Evolutionary conservation across 495 filamentous ascomycete species (phyloP).

Genomic region (Thermothielavioides terrestris): DNA sequence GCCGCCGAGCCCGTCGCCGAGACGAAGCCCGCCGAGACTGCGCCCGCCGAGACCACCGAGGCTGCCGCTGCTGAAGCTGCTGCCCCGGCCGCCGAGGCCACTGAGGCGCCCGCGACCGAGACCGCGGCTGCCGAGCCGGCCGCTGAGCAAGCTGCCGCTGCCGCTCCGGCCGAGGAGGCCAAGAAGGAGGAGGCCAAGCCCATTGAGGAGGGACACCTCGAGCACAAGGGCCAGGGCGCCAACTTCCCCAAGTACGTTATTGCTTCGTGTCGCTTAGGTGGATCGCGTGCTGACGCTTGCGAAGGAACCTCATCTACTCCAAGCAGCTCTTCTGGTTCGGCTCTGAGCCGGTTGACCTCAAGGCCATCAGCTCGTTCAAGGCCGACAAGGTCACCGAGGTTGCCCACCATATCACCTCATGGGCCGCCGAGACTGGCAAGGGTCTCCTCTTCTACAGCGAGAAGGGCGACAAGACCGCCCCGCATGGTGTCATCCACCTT

Average conservation of each 20-base stretch:
- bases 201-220: slow-evolving; percentile 65
- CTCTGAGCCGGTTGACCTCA: slow-evolving; percentile 65
- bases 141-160: slow-evolving; percentile 44
- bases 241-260: slow-evolving; percentile 77
- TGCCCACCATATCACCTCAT: slow-evolving; percentile 72
- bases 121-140: slow-evolving; percentile 31
- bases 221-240: slow-evolving; percentile 75
- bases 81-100: slow-evolving; percentile 24
- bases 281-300: slow-evolving; percentile 6
- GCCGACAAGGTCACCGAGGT: slow-evolving; percentile 73
- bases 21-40: slow-evolving; percentile 33
- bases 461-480: slow-evolving; percentile 78
- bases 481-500: slow-evolving; percentile 74
- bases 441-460: slow-evolving; percentile 81
- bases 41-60: slow-evolving; percentile 23
- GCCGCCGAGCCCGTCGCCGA: slow-evolving; percentile 39
- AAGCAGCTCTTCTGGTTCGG: slow-evolving; percentile 82
- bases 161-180: slow-evolving; percentile 38
- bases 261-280: not conserved
- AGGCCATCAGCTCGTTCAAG: slow-evolving; percentile 65
- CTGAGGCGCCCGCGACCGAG: slow-evolving; percentile 20
- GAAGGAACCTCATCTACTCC: slow-evolving; percentile 40
- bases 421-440: slow-evolving; percentile 90
- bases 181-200: slow-evolving; percentile 52
- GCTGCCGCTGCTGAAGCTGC: slow-evolving; percentile 31